Conservation (phyloP, 2,329 filamentous ascomycete genomes). For the Periconia sp. region DNA sequence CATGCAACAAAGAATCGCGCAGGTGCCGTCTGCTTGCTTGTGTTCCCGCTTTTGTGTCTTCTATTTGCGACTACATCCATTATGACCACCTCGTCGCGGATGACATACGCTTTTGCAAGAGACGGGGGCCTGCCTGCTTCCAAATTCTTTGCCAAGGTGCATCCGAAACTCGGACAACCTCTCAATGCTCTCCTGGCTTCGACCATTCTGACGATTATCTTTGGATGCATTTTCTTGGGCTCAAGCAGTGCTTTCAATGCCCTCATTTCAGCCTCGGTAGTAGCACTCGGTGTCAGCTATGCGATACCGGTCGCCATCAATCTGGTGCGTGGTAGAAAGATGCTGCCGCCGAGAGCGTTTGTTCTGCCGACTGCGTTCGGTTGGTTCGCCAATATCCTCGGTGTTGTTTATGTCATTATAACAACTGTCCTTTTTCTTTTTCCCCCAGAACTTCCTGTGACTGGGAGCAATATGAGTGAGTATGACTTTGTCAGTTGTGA, state of each 20-base stretch:
- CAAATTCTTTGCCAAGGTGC: slow-evolving; percentile 61
- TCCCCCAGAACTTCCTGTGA: slow-evolving; percentile 67
- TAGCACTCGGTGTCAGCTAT: slow-evolving; percentile 72
- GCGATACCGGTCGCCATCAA: slow-evolving; percentile 74
- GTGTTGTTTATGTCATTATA: slow-evolving; percentile 67
- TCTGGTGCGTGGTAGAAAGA: slow-evolving; percentile 64
- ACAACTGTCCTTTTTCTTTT: slow-evolving; percentile 77
- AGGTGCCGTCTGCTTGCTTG: slow-evolving; percentile 65
- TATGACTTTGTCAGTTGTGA: slow-evolving; percentile 2
- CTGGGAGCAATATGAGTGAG: slow-evolving; percentile 68
- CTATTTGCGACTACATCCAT: slow-evolving; percentile 65
- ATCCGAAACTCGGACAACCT: slow-evolving; percentile 63
- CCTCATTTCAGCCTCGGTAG: slow-evolving; percentile 70
- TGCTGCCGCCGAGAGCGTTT: slow-evolving; percentile 63
- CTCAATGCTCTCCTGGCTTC: slow-evolving; percentile 67
- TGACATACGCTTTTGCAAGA: slow-evolving; percentile 68
- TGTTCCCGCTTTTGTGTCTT: slow-evolving; percentile 66
- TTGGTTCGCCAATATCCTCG: slow-evolving; percentile 62
- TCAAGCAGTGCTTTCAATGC: slow-evolving; percentile 70
- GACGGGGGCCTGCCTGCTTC: slow-evolving; percentile 69
- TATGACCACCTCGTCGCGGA: slow-evolving; percentile 67
- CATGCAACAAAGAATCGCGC: slow-evolving; percentile 63
- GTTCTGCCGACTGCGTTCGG: slow-evolving; percentile 56
- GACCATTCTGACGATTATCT: slow-evolving; percentile 63
- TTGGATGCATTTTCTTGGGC: slow-evolving; percentile 70